A percentile compares a stretch with the other conserved stretches of the same genome.
Evolutionary conservation across 2,329 filamentous ascomycete genomes (phyloP).

Genomic region (Stagonosporopsis cucurbitacearum): DNA sequence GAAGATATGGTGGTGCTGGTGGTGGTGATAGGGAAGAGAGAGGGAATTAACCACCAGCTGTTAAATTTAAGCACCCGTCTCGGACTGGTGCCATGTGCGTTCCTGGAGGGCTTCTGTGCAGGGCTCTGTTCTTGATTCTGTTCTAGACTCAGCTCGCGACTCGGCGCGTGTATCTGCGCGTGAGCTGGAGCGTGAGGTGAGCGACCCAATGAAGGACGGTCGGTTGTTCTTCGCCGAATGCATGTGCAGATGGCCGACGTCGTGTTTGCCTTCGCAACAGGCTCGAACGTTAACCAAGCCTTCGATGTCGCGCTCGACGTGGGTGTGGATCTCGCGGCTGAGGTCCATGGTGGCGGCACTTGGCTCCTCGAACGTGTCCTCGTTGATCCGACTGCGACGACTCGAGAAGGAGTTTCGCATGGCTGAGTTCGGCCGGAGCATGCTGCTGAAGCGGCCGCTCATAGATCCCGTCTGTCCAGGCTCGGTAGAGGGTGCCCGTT

Average conservation of each 20-base stretch:
- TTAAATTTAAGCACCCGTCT: conserved; percentile 37
- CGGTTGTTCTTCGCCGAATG: conserved; percentile 40
- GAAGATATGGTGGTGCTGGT: conserved; percentile 17
- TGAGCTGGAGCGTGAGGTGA: conserved; percentile 46
- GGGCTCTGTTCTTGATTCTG: conserved; percentile 18
- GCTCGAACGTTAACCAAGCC: conserved; percentile 92
- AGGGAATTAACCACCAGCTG: conserved; percentile 36
- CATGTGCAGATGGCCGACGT: conserved; percentile 55
- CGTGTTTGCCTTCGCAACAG: conserved; percentile 87
- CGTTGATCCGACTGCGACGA: conserved; percentile 52
- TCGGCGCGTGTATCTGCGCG: conserved; percentile 35
- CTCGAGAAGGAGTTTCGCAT: conserved; percentile 60
- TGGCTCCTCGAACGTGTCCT: conserved; percentile 58
- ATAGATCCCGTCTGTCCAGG: conserved; percentile 49
- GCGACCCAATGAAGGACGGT: conserved; percentile 40
- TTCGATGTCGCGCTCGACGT: conserved; percentile 76
- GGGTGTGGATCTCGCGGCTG: conserved; percentile 75
- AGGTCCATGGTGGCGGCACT: conserved; percentile 80
- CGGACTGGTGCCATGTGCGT: conserved; percentile 31
- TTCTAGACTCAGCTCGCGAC: conserved; percentile 18
- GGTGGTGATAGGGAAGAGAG: neutral
- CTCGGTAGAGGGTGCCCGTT: conserved; percentile 43
- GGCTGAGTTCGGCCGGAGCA: conserved; percentile 52
- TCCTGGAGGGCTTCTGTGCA: conserved; percentile 35
- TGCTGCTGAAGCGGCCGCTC: conserved; percentile 53